phyloP scores from a whole-genome alignment of 768 basidiomycete genomes.

The Trametes maxima region DNA sequence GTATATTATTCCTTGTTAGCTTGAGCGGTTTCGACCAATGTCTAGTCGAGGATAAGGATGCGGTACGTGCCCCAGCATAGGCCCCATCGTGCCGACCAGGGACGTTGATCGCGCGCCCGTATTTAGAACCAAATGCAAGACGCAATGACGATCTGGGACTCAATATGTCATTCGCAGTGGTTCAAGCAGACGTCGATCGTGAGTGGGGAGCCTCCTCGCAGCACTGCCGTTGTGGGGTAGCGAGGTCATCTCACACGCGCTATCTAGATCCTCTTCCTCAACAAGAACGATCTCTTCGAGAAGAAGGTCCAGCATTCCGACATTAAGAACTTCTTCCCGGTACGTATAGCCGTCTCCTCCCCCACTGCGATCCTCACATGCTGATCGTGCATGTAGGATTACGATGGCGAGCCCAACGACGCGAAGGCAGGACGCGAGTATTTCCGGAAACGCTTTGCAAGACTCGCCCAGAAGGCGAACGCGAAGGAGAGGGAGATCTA shows the following conservation, averaged over 20 bases:
- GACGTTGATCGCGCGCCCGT: background rate
- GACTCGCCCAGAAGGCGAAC: constrained; percentile 83
- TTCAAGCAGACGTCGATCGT: constrained; percentile 94
- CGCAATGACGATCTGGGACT: constrained; percentile 98
- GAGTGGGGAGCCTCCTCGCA: constrained; percentile 30
- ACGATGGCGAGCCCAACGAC: constrained; percentile 75
- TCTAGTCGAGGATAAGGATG: constrained; percentile 89
- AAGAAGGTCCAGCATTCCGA: constrained; percentile 80
- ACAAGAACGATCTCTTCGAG: constrained; percentile 93
- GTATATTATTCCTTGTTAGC: constrained; percentile 89
- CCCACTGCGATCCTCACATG: background rate
- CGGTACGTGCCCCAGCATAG: constrained; percentile 51
- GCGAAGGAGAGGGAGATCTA: constrained; percentile 90
- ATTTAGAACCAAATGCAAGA: constrained; percentile 97
- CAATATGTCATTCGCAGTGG: constrained; percentile 97
- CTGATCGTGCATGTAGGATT: constrained; percentile 57
- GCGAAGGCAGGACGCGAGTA: constrained; percentile 81
- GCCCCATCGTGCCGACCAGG: background rate
- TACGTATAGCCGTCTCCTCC: constrained; percentile 35
- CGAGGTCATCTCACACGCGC: background rate
- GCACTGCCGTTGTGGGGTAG: background rate
- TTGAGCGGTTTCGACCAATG: constrained; percentile 94
- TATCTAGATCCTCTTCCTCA: constrained; percentile 82
- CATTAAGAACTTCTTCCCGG: constrained; percentile 89
- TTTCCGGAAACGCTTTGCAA: constrained; percentile 84